Conservation (phyloP, 139 green algal species). For the Chlorella sorokiniana region DNA sequence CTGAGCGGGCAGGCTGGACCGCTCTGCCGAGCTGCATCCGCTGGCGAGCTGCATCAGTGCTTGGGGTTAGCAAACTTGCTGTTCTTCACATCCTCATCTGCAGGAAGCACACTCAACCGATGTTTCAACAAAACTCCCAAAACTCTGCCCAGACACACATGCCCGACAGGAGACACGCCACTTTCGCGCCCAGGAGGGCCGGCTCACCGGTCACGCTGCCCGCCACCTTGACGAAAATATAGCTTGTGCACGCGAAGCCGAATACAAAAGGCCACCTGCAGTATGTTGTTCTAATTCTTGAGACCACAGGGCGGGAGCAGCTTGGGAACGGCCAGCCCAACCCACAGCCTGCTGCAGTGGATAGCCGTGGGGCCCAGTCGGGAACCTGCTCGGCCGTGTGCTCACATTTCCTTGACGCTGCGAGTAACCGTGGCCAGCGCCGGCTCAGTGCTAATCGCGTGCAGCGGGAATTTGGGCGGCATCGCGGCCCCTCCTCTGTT, state of each 20-base stretch:
- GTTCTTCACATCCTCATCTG: slow-evolving; percentile 54
- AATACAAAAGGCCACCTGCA: slow-evolving; percentile 59
- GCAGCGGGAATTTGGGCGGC: slow-evolving; percentile 27
- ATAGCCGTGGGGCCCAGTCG: too few relatives aligned
- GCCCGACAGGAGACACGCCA: too few relatives aligned
- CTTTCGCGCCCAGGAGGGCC: too few relatives aligned
- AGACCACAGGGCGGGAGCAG: not conserved
- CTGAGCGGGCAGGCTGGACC: not conserved
- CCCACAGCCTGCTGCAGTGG: not conserved
- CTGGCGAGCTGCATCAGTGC: not conserved
- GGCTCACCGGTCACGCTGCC: slow-evolving; percentile 43
- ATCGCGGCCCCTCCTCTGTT: not conserved
- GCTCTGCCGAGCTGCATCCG: not conserved
- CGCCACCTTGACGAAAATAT: slow-evolving; percentile 49
- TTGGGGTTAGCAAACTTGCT: slow-evolving; percentile 56
- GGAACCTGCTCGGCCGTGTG: too few relatives aligned
- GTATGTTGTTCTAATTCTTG: not conserved
- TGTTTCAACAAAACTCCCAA: too few relatives aligned
- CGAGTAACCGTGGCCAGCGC: slow-evolving; percentile 26
- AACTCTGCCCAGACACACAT: too few relatives aligned
- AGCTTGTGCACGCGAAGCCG: slow-evolving; percentile 47
- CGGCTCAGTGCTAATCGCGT: slow-evolving; percentile 36
- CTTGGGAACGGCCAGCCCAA: too few relatives aligned
- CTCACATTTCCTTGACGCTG: slow-evolving; percentile 50
- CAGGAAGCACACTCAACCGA: not conserved